A percentile compares a stretch with the other conserved stretches of the same genome.
These are phyloP conservation scores for Lasiodiplodia gonubiensis DNA, from an alignment of 2,329 filamentous ascomycete species.

Conservation along the genomic window DNA sequence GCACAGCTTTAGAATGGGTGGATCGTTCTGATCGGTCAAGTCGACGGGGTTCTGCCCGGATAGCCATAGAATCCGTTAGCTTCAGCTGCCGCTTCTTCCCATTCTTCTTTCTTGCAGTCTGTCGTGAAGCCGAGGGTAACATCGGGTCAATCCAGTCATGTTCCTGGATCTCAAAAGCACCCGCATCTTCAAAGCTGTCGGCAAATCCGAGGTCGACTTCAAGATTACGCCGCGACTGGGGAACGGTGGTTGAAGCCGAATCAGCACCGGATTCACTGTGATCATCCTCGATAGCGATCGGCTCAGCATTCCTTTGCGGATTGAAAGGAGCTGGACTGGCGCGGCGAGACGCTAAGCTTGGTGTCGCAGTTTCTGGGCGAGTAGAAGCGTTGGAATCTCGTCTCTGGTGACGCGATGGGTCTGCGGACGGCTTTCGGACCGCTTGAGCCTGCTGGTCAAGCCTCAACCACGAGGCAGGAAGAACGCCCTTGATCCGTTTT, in stretches of 20 bases:
- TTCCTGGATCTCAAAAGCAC: constrained; percentile 49
- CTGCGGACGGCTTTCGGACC: background rate
- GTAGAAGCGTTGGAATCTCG: background rate
- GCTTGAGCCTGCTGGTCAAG: constrained; percentile 50
- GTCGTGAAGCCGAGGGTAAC: constrained; percentile 39
- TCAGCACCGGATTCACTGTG: constrained; percentile 33
- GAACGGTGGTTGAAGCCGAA: background rate
- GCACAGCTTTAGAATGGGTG: background rate
- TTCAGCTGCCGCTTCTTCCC: constrained; percentile 43
- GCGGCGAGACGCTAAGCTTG: background rate
- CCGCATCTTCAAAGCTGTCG: constrained; percentile 2
- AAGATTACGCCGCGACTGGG: background rate
- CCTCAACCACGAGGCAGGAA: constrained; percentile 58
- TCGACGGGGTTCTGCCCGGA: constrained; percentile 29
- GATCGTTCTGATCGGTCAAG: constrained; percentile 18
- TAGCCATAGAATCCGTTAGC: constrained; percentile 43
- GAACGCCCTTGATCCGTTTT: constrained; percentile 54
- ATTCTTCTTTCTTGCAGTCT: constrained; percentile 33
- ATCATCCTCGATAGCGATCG: constrained; percentile 45
- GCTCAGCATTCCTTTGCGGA: constrained; percentile 25
- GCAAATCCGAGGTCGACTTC: constrained; percentile 22
- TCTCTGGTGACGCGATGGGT: background rate
- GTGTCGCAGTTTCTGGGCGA: background rate
- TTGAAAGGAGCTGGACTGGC: background rate
- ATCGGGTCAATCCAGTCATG: constrained; percentile 53